These are phyloP conservation scores for Acer saccharum DNA, from an alignment of 345 rosid genomes.

Conservation along the genomic window DNA sequence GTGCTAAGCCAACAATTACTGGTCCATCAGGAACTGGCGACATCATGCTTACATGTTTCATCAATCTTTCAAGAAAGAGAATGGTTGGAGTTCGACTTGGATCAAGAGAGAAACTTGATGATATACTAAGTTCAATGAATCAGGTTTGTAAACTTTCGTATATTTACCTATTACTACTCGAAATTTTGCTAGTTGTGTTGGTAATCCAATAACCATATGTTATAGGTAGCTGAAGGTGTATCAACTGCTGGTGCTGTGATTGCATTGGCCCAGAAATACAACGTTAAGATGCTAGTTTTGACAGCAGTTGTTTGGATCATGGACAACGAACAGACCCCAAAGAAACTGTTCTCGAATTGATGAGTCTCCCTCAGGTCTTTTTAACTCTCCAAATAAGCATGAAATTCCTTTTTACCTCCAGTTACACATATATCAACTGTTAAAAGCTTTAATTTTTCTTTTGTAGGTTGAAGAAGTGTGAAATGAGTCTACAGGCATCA, in stretches of 20 bases:
- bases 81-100: constrained; percentile 93
- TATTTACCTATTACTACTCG: not conserved
- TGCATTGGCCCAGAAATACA: constrained; percentile 93
- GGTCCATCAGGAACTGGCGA: constrained; percentile 96
- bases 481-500: constrained; percentile 11
- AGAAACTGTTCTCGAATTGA: constrained; percentile 76
- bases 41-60: constrained; percentile 94
- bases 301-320: constrained; percentile 93
- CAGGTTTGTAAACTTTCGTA: constrained; percentile 53
- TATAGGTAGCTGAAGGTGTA: constrained; percentile 92
- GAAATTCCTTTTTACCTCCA: not conserved
- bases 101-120: constrained; percentile 87
- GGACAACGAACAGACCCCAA: constrained; percentile 84
- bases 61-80: constrained; percentile 87
- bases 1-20: constrained; percentile 87
- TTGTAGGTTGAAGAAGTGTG: constrained; percentile 76
- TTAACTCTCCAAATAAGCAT: not conserved
- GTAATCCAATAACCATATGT: not conserved
- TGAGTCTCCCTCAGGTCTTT: constrained; percentile 83
- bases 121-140: constrained; percentile 77
- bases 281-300: constrained; percentile 87
- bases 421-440: not conserved
- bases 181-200: constrained; percentile 17
- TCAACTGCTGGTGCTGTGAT: constrained; percentile 95
- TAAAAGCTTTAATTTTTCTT: not conserved